Evolutionary conservation across 164 flowering plant genomes (phyloP), one percentile per base, ranked within the genome.

Genomic region (Dillenia suffruticosa): DNA sequence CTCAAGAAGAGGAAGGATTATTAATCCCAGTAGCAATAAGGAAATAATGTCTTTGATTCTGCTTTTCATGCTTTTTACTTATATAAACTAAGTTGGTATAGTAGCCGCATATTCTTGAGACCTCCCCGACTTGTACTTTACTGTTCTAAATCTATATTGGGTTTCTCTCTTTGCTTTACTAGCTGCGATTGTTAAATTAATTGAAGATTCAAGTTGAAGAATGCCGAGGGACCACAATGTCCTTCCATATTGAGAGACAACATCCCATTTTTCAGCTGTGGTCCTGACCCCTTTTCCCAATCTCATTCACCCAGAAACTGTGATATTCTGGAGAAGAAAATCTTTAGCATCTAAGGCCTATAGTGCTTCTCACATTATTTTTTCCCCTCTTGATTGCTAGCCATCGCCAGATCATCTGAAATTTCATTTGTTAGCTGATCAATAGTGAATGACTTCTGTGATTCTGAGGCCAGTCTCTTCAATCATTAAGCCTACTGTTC

Each of bases 71-170:
- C 32, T 22, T 32, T 61, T 12, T 49, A 46, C 51, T 32, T 19
- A 19, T 65, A 7, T 46, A 2, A 10, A 13, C 10, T 11, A 32
- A 24, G 32, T 43, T 13, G 19, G n/a, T 47, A 16, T 48, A 10
- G 63, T 16, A 71, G 86, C 86, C 83, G 81, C 79, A 76, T 78
- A 58, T 72, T 76, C 81, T 79, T 76, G 85, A 79, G 82, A 74
- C 76, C 69, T 60, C 40, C 76, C 75, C 71, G 57, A 61, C 12
- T 49, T 72, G 74, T 69, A 70, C 69, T 61, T 32, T 32, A 3
- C 24, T 49, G 52, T 51, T 46, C 59, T 63, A 26, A 15, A 63
- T 26, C 53, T 14, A 44, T 64, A 54, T 40, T 13, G 32, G 32
- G 32, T 5, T 2, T 44, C 15, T 14, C 32, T 56, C 15, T 26